Percentiles rank a stretch among this genome's conserved stretches.
These are phyloP conservation scores for Bremia lactucae DNA, from an alignment of 352 stramenopile genomes.

Conservation along the genomic window DNA sequence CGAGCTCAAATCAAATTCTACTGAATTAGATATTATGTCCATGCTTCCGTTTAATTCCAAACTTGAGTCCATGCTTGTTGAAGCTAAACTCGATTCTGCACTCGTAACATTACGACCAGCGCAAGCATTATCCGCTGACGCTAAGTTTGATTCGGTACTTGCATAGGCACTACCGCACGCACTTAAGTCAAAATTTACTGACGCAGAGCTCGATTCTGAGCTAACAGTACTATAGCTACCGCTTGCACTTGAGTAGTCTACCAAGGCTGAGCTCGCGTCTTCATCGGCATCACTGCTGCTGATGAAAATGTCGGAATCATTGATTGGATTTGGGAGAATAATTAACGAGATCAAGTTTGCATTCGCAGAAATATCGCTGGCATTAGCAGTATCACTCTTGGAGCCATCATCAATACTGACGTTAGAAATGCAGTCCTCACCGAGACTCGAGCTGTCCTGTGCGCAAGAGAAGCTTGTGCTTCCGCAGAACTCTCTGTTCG, in stretches of 20 bases:
- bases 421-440: constrained; percentile 1
- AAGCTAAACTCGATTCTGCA: no score
- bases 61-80: background rate
- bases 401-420: constrained; percentile 1
- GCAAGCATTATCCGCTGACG: no score
- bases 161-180: no score
- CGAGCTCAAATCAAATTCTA: background rate
- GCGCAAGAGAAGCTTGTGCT: background rate
- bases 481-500: constrained; percentile 9
- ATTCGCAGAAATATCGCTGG: constrained; percentile 4
- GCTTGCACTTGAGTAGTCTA: background rate
- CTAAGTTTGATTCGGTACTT: no score
- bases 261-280: background rate
- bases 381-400: constrained; percentile 1
- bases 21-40: background rate
- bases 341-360: background rate
- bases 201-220: background rate
- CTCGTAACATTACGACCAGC: no score
- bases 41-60: no score
- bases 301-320: background rate
- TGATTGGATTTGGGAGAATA: background rate
- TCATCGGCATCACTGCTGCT: background rate
- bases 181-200: no score
- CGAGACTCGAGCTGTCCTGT: constrained; percentile 1
- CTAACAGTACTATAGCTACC: background rate